Conservation (phyloP, 73 alveolate genomes). For the Paraurostyla sp. region DNA sequence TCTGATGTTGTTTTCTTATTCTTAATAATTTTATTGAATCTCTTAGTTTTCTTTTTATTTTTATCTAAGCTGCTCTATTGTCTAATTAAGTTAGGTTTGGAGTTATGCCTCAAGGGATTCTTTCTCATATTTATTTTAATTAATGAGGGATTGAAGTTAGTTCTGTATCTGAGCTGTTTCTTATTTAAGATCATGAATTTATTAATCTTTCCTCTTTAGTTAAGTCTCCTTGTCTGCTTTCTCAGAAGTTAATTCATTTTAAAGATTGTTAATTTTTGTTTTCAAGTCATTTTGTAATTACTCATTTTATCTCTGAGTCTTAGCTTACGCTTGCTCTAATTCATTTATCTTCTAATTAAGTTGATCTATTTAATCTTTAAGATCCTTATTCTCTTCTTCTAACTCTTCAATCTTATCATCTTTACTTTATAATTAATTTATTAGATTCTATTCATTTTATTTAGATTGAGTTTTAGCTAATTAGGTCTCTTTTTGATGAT, state of each 20-base stretch:
- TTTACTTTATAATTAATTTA: background rate
- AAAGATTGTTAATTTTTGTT: background rate
- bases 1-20: background rate
- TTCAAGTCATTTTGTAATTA: background rate
- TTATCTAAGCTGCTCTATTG: background rate
- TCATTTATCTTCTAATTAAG: background rate
- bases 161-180: background rate
- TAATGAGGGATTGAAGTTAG: background rate
- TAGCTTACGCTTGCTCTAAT: background rate
- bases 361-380: background rate
- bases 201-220: background rate
- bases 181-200: background rate
- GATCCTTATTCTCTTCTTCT: background rate
- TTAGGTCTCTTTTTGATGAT: background rate
- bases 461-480: background rate
- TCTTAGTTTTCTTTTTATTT: slow-evolving; percentile 25
- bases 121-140: slow-evolving; percentile 14
- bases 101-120: slow-evolving; percentile 6
- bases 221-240: background rate
- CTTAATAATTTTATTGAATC: background rate
- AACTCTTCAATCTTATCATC: background rate
- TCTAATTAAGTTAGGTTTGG: slow-evolving; percentile 16
- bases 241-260: background rate
- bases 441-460: background rate
- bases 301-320: background rate